Conservation (phyloP, 257 asterid genomes). For the Lycium ferocissimum region DNA sequence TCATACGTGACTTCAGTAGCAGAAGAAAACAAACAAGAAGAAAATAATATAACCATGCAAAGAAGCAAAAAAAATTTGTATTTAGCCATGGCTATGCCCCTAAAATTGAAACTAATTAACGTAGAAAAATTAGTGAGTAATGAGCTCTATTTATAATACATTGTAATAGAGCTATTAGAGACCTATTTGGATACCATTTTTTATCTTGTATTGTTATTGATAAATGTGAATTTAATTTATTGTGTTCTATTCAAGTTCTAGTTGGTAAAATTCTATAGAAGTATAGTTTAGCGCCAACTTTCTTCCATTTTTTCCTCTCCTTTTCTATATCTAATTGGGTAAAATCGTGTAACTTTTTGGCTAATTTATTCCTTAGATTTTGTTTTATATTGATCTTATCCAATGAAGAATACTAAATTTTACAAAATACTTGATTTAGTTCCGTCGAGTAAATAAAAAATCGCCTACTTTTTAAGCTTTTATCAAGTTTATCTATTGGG, state of each 20-base stretch:
- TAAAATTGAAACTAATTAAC: not conserved
- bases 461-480: not conserved
- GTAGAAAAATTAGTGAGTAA: not conserved
- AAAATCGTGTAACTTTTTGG: not conserved
- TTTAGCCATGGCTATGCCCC: not conserved
- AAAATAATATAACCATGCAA: not conserved
- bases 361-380: not conserved
- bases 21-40: slow-evolving; percentile 8
- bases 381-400: not conserved
- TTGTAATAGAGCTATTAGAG: not conserved
- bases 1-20: slow-evolving; percentile 43
- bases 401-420: not conserved
- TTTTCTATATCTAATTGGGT: not conserved
- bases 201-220: not conserved
- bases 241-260: not conserved
- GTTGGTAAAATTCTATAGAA: not conserved
- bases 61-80: not conserved
- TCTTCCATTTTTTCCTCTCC: not conserved
- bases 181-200: not conserved
- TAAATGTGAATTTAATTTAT: not conserved
- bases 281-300: not conserved
- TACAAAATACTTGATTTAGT: not conserved
- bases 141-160: not conserved
- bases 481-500: not conserved
- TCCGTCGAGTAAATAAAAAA: not conserved